phyloP scores from a whole-genome alignment of 169 alveolate species.

The Plasmodium knowlesi region DNA sequence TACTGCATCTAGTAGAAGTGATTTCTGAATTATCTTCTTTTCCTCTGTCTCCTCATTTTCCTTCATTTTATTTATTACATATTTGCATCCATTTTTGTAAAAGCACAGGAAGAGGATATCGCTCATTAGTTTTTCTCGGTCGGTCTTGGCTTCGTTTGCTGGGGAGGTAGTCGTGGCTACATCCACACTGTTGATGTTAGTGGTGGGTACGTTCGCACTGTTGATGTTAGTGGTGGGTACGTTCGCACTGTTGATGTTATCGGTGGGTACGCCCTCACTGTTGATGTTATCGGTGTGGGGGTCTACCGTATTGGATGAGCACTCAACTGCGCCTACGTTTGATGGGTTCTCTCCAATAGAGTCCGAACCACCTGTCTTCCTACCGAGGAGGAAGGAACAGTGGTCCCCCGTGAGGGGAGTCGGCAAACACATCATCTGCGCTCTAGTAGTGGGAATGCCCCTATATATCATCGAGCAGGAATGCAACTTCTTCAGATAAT shows the following conservation, averaged over 20 bases:
- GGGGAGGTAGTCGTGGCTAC: neutral
- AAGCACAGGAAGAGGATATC: conserved; percentile 63
- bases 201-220: neutral
- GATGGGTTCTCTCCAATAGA: neutral
- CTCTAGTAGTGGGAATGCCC: neutral
- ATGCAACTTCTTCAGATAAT: neutral
- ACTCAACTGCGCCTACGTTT: neutral
- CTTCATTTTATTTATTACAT: conserved; percentile 59
- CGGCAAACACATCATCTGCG: neutral
- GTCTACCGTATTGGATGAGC: neutral
- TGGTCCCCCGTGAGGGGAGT: conserved; percentile 2
- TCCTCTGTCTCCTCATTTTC: conserved; percentile 38
- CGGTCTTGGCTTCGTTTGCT: neutral
- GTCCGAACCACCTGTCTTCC: neutral
- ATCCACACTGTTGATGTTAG: no score
- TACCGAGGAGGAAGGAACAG: conserved; percentile 5
- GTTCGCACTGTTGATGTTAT: no score
- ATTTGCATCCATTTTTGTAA: conserved; percentile 71
- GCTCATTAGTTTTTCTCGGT: conserved; percentile 21
- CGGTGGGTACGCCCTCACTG: neutral
- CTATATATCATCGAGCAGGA: conserved; percentile 15
- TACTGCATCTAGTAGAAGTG: conserved; percentile 46
- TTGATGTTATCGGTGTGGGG: neutral
- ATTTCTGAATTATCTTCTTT: conserved; percentile 26
- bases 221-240: neutral